Evolutionary conservation across 495 filamentous ascomycete species (phyloP), one percentile per base, ranked within the genome.

Genomic region (Aspergillus kassunensis): DNA sequence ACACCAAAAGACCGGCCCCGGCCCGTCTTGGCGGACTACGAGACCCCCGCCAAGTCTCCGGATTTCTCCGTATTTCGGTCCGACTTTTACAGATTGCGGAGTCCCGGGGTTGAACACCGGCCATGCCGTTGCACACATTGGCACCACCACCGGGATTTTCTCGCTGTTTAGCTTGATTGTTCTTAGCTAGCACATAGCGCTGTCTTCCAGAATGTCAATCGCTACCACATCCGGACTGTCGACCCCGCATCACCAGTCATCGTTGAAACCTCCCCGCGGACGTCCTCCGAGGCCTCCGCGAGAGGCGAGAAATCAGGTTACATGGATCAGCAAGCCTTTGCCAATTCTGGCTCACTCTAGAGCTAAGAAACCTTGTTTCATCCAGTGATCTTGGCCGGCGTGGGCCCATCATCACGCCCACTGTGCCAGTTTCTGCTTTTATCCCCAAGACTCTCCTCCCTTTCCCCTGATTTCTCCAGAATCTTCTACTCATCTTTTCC

Each of bases 1-100:
- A 4, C 24, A 9, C 4, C 24, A 27, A 27, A 27, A 27, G 24
- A 27, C 4, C 9, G 24, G 4, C 9, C 24, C 24, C 24, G 24
- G 24, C 24, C 24, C 24, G 4, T 27, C 24, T 27, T 9, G 24
- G 24, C 24, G 9, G 24, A 4, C 9, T 9, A 27, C 24, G 18
- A 16, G 9, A 13, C 34, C 34, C 31, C 41, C 24, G 41, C 36
- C 36, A 44, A 44, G 41, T 29, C 41, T 44, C 41, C 41, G 41
- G 41, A 44, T 44, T 44, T 44, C 41, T 44, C 41, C 41, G 41
- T 44, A 44, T 44, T 44, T 37, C 34, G 41, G 40, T n/a, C 40
- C 40, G 40, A 43, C 4, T 43, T 15, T 34, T 3, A 1, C 7
- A 9, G 24, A 44, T 18, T 44, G 41, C 41, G 41, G 41, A 44